phyloP scores from a whole-genome alignment of 2,329 filamentous ascomycete genomes.

The Leptographium radiaticola region DNA sequence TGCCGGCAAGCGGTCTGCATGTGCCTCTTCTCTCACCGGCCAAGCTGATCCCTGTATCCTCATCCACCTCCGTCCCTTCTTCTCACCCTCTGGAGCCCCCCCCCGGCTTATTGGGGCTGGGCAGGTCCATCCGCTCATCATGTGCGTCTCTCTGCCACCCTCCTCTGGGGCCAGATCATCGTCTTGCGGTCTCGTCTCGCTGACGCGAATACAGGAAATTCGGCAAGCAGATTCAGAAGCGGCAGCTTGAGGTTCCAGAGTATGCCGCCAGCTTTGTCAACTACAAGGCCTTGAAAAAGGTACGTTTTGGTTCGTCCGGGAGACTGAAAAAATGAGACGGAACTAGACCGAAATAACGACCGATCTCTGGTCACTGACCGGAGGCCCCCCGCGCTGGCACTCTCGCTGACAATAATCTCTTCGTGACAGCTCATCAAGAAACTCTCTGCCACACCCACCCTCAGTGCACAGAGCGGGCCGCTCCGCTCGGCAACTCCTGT shows the following conservation, averaged over 20 bases:
- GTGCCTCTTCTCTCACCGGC: too few species aligned
- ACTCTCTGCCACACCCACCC: slow-evolving; percentile 78
- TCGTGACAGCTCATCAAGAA: slow-evolving; percentile 82
- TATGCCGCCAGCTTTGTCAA: slow-evolving; percentile 99
- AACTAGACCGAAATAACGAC: neutral
- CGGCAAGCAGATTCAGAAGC: slow-evolving; percentile 98
- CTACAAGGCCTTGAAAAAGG: slow-evolving; percentile 99
- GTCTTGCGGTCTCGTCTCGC: neutral
- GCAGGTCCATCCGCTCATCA: neutral
- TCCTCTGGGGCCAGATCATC: neutral
- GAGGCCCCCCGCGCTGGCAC: neutral
- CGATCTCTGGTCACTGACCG: neutral
- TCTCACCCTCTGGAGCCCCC: neutral
- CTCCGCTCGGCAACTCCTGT: slow-evolving; percentile 31
- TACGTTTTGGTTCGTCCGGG: neutral
- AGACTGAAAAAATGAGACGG: neutral
- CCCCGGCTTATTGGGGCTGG: neutral
- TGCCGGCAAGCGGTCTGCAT: neutral
- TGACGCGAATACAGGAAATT: slow-evolving; percentile 69
- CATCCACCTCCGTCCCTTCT: neutral
- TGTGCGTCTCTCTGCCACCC: neutral
- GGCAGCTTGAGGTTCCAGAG: slow-evolving; percentile 96
- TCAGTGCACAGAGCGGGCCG: slow-evolving; percentile 60
- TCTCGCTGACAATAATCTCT: slow-evolving; percentile 16
- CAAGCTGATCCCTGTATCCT: neutral